A percentile compares a stretch with the other conserved stretches of the same genome.
Evolutionary conservation across 768 basidiomycete genomes (phyloP).

Genomic region (Mycena olivaceomarginata): DNA sequence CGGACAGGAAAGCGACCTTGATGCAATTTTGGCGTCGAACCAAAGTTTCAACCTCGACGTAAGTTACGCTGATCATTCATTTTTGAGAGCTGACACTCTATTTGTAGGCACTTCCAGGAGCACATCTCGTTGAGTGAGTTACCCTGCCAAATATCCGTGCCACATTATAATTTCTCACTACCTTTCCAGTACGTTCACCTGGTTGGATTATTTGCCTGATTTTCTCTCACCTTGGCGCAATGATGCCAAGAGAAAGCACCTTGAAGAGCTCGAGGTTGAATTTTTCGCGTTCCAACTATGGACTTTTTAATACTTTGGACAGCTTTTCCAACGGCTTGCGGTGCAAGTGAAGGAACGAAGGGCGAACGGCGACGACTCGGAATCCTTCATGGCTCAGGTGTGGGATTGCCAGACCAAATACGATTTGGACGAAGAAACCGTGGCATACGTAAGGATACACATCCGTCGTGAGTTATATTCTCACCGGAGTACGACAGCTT

Average conservation of each 20-base stretch:
- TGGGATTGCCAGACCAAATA: slow-evolving; percentile 16
- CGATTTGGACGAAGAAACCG: slow-evolving; percentile 16
- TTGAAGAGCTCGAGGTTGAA: slow-evolving; percentile 8
- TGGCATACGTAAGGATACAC: slow-evolving; percentile 20
- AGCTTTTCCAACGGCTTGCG: slow-evolving; percentile 16
- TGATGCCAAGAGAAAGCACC: slow-evolving; percentile 14
- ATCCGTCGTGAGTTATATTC: too few relatives aligned
- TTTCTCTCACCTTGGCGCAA: slow-evolving; percentile 3
- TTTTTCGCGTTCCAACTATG: background rate
- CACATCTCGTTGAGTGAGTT: slow-evolving; percentile 14
- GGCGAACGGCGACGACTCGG: slow-evolving; percentile 8
- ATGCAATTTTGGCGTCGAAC: slow-evolving; percentile 14
- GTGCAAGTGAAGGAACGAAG: slow-evolving; percentile 11
- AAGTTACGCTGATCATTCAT: background rate
- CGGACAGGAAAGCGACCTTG: background rate
- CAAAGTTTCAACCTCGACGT: slow-evolving; percentile 21
- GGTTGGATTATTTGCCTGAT: slow-evolving; percentile 23
- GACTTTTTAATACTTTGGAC: too few relatives aligned
- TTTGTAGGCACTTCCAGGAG: slow-evolving; percentile 13
- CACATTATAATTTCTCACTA: background rate
- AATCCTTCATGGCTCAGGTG: slow-evolving; percentile 17
- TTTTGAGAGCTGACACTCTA: too few relatives aligned
- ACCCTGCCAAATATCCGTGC: background rate
- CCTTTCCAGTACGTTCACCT: background rate
- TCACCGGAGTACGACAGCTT: background rate